Evolutionary conservation across 192 early-diverging fungal genomes (phyloP), one percentile per base, ranked within the genome.

Genomic region (Podila minutissima): DNA sequence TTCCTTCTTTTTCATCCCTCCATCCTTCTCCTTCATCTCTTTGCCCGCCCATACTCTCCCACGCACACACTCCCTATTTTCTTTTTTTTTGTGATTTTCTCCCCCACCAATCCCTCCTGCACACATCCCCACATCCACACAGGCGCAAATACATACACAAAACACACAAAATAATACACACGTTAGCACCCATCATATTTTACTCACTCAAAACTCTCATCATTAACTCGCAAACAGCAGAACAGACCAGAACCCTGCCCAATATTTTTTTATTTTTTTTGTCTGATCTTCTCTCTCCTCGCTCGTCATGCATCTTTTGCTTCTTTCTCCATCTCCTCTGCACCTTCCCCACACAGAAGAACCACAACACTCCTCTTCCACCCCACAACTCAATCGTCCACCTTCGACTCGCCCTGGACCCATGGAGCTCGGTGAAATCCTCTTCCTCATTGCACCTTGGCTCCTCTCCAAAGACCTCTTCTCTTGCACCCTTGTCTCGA

Each of bases 401-500:
- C 41, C 3, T 46, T 46, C 15, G 41, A 46, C 41, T 46, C 41
- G 15, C 13, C 41, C 41, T 10, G 24, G 24, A 55, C 24, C 53
- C 53, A 55, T 55, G 53, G 24, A 55, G 22, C 53, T 55, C 24
- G 53, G 20, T 35, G 69, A 71, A 12, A 71, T 71, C 62, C 69
- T 71, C 22, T 3, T 55, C 32, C 62, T 53, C 59, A 63, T 71
- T n/a, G 29, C 60, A n/a, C 33, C 69, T 0, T 55, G 53, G 53
- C 53, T 71, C 35, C 62, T 64, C 31, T 53, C 69, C 13, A 28
- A 37, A 22, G 63, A 66, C 28, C 63, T 73, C 22, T 55, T 55
- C 41, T 15, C 62, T 51, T 64, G 62, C 53, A 66, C 71, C 4
- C 55, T 65, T 17, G 71, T 73, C 28, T 73, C 50, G 3, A 38